phyloP scores from a whole-genome alignment of 2,329 filamentous ascomycete species.

The Dactylella cylindrospora region DNA sequence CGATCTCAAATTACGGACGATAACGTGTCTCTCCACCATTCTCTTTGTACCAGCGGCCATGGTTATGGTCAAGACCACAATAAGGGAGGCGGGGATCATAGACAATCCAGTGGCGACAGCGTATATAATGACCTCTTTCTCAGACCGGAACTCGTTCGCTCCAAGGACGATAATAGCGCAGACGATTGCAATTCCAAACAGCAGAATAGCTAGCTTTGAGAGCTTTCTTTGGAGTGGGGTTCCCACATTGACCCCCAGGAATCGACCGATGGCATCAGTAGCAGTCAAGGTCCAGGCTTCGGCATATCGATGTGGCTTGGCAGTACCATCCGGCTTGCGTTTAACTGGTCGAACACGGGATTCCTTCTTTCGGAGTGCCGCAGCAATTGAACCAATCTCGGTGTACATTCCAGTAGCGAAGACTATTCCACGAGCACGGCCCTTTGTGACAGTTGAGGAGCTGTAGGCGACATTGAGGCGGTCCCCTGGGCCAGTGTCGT shows the following conservation, averaged over 20 bases:
- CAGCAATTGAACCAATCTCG: constrained; percentile 67
- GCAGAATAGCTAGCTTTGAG: constrained; percentile 66
- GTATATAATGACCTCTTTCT: constrained; percentile 66
- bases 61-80: constrained; percentile 68
- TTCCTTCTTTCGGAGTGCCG: constrained; percentile 63
- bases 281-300: constrained; percentile 57
- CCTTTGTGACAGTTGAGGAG: constrained; percentile 64
- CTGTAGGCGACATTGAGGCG: constrained; percentile 65
- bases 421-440: constrained; percentile 64
- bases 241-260: constrained; percentile 68
- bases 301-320: constrained; percentile 59
- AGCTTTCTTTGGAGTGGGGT: constrained; percentile 70
- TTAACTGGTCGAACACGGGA: constrained; percentile 59
- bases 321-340: constrained; percentile 57
- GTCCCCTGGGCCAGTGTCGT: constrained; percentile 62
- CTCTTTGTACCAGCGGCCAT: constrained; percentile 64
- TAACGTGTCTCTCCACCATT: constrained; percentile 61
- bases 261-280: constrained; percentile 62
- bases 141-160: constrained; percentile 61
- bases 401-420: constrained; percentile 64
- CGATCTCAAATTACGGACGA: constrained; percentile 61
- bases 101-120: constrained; percentile 62
- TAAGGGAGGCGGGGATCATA: constrained; percentile 65
- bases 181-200: constrained; percentile 65
- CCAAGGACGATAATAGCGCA: constrained; percentile 70